phyloP scores from a whole-genome alignment of 1,284 basidiomycete species.

The Athelia psychrophila region DNA sequence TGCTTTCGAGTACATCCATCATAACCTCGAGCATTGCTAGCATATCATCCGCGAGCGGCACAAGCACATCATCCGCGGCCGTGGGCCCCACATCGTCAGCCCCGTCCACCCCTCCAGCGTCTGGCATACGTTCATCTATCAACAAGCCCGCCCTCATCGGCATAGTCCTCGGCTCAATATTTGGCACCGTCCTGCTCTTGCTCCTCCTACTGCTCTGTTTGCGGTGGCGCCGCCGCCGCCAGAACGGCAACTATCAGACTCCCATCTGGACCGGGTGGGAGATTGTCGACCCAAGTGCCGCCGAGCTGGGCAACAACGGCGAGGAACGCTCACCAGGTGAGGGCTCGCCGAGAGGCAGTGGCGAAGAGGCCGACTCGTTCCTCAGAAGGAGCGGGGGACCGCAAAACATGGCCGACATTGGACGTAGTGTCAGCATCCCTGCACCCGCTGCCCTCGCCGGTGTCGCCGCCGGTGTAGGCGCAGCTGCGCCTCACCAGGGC shows the following conservation, averaged over 20 bases:
- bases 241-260: slow-evolving; percentile 28
- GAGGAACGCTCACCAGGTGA: slow-evolving; percentile 48
- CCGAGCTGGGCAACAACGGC: slow-evolving; percentile 10
- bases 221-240: slow-evolving; percentile 43
- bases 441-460: background rate
- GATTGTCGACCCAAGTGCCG: slow-evolving; percentile 32
- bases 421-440: background rate
- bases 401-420: slow-evolving; percentile 9
- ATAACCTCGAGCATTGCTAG: background rate
- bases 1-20: background rate
- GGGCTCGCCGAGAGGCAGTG: slow-evolving; percentile 61
- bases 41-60: slow-evolving; percentile 2
- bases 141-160: slow-evolving; percentile 19
- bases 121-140: background rate
- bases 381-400: slow-evolving; percentile 36
- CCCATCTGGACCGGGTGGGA: slow-evolving; percentile 56
- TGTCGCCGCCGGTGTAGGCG: background rate
- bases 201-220: slow-evolving; percentile 48
- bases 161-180: slow-evolving; percentile 34
- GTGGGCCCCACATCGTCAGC: slow-evolving; percentile 16
- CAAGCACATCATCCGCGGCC: slow-evolving; percentile 12
- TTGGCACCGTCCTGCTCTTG: slow-evolving; percentile 40
- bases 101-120: slow-evolving; percentile 16
- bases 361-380: slow-evolving; percentile 65
- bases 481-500: background rate